These are phyloP conservation scores for Teunomyces cretensis DNA, from an alignment of 805 yeast genomes.

Conservation along the genomic window DNA sequence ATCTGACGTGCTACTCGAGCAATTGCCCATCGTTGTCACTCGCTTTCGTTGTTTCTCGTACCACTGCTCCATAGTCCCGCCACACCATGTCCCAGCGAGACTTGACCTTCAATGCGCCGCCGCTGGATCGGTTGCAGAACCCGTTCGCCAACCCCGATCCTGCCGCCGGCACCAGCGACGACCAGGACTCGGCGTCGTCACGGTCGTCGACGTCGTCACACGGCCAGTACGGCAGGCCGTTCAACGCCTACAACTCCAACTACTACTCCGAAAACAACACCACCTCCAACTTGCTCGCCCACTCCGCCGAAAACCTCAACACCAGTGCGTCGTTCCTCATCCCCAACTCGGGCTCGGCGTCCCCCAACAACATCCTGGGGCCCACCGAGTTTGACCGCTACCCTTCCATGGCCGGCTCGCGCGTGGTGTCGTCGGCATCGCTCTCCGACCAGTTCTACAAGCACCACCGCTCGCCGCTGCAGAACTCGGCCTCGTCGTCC, in stretches of 20 bases:
- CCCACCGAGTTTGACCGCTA: slow-evolving; percentile 68
- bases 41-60: too few species aligned
- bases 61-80: too few species aligned
- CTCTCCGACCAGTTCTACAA: slow-evolving; percentile 4
- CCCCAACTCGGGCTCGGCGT: neutral
- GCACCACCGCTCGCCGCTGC: neutral
- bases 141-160: slow-evolving; percentile 11
- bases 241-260: slow-evolving; percentile 37
- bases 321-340: slow-evolving; percentile 5
- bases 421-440: slow-evolving; percentile 53
- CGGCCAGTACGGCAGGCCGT: slow-evolving; percentile 31
- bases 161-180: neutral
- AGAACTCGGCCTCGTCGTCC: slow-evolving; percentile 39
- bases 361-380: slow-evolving; percentile 20
- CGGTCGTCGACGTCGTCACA: slow-evolving; percentile 1
- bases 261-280: slow-evolving; percentile 42
- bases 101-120: slow-evolving; percentile 28
- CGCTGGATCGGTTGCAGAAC: slow-evolving; percentile 10
- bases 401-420: slow-evolving; percentile 59
- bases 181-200: neutral
- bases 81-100: slow-evolving; percentile 27
- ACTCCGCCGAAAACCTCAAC: slow-evolving; percentile 14
- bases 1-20: neutral
- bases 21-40: neutral
- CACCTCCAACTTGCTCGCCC: slow-evolving; percentile 37